phyloP scores from a whole-genome alignment of 306 rosid genomes.

The Sindora glabra region DNA sequence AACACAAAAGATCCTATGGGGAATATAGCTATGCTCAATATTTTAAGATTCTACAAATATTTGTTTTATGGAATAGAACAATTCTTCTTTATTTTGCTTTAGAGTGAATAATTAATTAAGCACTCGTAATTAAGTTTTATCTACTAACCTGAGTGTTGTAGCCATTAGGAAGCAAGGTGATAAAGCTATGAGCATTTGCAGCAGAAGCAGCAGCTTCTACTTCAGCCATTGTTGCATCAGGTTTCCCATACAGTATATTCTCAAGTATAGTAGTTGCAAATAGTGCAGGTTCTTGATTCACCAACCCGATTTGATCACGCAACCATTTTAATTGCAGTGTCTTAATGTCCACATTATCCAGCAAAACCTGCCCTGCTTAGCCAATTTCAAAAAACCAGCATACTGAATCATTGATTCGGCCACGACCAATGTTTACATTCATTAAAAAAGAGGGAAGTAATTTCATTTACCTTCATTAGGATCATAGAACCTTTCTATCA shows the following conservation, averaged over 20 bases:
- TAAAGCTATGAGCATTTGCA: constrained; percentile 94
- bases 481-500: constrained; percentile 95
- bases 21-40: background rate
- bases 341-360: constrained; percentile 79
- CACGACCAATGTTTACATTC: background rate
- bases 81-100: too few species aligned
- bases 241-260: constrained; percentile 85
- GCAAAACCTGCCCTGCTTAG: constrained; percentile 69
- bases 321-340: constrained; percentile 83
- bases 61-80: too few species aligned
- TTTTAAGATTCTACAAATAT: background rate
- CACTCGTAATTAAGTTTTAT: background rate
- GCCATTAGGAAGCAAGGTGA: constrained; percentile 78
- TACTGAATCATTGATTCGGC: background rate
- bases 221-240: constrained; percentile 81
- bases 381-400: constrained; percentile 9
- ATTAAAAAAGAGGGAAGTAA: background rate
- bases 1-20: too few species aligned
- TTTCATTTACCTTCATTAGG: constrained; percentile 69
- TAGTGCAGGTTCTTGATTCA: constrained; percentile 97
- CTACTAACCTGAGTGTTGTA: constrained; percentile 79
- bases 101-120: too few species aligned
- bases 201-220: constrained; percentile 89
- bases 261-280: constrained; percentile 94
- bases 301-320: constrained; percentile 90